phyloP scores from a whole-genome alignment of 768 basidiomycete species.

The Macrolepiota albuminosa region DNA sequence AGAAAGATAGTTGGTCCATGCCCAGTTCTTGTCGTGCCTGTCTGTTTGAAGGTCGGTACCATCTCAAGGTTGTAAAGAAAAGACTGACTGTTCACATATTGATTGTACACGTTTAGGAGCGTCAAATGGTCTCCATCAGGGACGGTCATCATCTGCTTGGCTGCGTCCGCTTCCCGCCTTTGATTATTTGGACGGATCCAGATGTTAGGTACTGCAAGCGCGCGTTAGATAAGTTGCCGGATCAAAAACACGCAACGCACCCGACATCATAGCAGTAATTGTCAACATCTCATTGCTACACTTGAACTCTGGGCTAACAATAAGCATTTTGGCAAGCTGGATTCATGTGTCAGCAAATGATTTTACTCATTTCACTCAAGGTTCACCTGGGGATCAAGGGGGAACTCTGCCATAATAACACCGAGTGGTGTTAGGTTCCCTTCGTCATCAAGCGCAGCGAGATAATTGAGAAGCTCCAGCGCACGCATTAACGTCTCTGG shows the following conservation, averaged over 20 bases:
- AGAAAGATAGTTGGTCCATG: constrained; percentile 87
- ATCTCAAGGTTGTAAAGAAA: neutral
- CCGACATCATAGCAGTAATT: constrained; percentile 94
- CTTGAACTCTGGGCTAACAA: constrained; percentile 90
- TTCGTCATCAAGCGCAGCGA: constrained; percentile 91
- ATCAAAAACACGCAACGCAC: constrained; percentile 33
- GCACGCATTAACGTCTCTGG: constrained; percentile 98
- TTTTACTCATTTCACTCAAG: neutral
- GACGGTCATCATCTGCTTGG: constrained; percentile 82
- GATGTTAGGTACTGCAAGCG: constrained; percentile 76
- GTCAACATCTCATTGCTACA: constrained; percentile 96
- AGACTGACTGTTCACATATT: constrained; percentile 74
- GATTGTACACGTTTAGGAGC: constrained; percentile 92
- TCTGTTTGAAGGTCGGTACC: constrained; percentile 37
- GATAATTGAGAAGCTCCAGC: constrained; percentile 87
- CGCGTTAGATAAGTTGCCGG: neutral
- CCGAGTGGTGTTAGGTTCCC: constrained; percentile 87
- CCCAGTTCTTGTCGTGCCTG: constrained; percentile 78
- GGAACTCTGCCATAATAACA: constrained; percentile 94
- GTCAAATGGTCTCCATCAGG: constrained; percentile 98
- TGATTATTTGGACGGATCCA: constrained; percentile 89
- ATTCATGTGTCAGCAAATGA: neutral
- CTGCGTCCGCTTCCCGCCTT: constrained; percentile 87
- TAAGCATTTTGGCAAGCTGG: constrained; percentile 89
- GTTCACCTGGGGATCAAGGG: constrained; percentile 90